These are phyloP conservation scores for Quercus cerris DNA, from an alignment of 306 rosid species.

Conservation along the genomic window DNA sequence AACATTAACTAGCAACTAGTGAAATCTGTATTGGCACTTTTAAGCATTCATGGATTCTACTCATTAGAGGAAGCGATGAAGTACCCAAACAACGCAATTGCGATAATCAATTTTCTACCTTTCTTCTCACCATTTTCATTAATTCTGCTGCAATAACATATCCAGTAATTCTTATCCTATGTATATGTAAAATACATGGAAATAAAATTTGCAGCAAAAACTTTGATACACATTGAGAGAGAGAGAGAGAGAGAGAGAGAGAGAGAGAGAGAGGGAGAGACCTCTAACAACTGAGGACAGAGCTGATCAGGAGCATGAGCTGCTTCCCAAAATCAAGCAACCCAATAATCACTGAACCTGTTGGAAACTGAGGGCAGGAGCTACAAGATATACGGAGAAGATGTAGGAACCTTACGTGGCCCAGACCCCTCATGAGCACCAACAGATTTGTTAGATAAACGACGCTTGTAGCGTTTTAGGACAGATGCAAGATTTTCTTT, in stretches of 20 bases:
- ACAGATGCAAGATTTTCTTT: slow-evolving; percentile 87
- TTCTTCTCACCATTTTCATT: slow-evolving; percentile 26
- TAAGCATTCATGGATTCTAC: background rate
- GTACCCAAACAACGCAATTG: slow-evolving; percentile 20
- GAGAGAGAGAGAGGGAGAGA: background rate
- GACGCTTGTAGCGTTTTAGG: slow-evolving; percentile 88
- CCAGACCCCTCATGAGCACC: slow-evolving; percentile 43
- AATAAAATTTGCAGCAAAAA: slow-evolving; percentile 44
- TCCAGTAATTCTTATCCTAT: slow-evolving; percentile 43
- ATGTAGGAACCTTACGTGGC: slow-evolving; percentile 47
- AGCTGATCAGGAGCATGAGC: slow-evolving; percentile 35
- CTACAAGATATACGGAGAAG: slow-evolving; percentile 47
- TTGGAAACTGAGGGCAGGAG: slow-evolving; percentile 3
- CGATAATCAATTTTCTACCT: slow-evolving; percentile 35
- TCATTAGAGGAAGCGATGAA: slow-evolving; percentile 17
- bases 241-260: background rate
- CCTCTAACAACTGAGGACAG: slow-evolving; percentile 8
- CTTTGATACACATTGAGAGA: slow-evolving; percentile 40
- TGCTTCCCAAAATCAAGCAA: slow-evolving; percentile 36
- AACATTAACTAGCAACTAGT: background rate
- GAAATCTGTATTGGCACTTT: background rate
- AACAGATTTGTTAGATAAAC: slow-evolving; percentile 59
- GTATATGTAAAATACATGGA: slow-evolving; percentile 52
- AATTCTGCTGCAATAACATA: slow-evolving; percentile 54
- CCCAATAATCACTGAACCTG: slow-evolving; percentile 14